Conservation (phyloP, 805 yeast species). For the Candida pseudofarinosa region DNA sequence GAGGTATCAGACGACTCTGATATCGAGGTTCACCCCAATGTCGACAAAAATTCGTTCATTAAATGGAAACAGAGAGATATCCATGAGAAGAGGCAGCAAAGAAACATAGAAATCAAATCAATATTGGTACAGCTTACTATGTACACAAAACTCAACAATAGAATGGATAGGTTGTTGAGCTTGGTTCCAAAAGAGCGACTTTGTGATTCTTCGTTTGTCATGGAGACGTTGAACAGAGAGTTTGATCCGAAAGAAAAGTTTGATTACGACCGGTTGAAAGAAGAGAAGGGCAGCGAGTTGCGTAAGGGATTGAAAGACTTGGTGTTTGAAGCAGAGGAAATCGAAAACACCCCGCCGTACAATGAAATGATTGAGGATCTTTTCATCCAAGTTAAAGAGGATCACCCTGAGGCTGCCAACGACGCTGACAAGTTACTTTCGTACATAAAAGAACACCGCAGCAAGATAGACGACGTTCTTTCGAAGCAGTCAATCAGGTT, state of each 20-base stretch:
- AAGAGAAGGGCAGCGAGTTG: constrained; percentile 39
- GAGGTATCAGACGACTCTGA: constrained; percentile 97
- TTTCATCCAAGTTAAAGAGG: constrained; percentile 68
- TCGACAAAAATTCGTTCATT: constrained; percentile 87
- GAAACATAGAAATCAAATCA: constrained; percentile 73
- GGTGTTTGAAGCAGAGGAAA: constrained; percentile 30
- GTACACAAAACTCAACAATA: constrained; percentile 67
- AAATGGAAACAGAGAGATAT: constrained; percentile 97
- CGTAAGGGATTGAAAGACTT: constrained; percentile 42
- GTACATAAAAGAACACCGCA: constrained; percentile 55
- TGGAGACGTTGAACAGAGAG: constrained; percentile 40
- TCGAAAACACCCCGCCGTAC: constrained; percentile 56
- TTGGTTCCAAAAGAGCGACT: constrained; percentile 40
- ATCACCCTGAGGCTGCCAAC: constrained; percentile 46
- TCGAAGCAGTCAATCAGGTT: constrained; percentile 63
- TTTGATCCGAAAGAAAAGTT: constrained; percentile 62
- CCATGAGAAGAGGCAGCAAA: constrained; percentile 83
- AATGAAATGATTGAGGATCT: constrained; percentile 92
- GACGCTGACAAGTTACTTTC: constrained; percentile 32
- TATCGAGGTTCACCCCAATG: constrained; percentile 96
- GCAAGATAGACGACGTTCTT: constrained; percentile 64
- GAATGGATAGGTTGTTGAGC: constrained; percentile 63
- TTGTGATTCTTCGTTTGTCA: constrained; percentile 22
- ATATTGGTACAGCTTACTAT: constrained; percentile 74
- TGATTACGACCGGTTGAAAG: constrained; percentile 33